Evolutionary conservation across 2,329 filamentous ascomycete genomes (phyloP), one percentile per base, ranked within the genome.

Genomic region (Phialophora expanda): DNA sequence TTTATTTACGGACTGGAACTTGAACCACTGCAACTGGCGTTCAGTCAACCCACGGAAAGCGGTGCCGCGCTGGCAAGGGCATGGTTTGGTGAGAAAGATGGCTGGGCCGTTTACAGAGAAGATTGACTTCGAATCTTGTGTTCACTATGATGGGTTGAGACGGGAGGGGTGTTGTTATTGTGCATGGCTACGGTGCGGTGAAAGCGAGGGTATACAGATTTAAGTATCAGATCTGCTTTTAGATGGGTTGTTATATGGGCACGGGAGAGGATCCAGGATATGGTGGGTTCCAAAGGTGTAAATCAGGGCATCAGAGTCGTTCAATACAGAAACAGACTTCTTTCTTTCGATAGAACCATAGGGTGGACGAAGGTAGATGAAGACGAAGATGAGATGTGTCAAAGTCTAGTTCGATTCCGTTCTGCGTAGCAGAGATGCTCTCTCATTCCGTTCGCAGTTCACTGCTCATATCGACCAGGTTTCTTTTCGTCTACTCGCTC

Each of bases 21-120:
- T 56, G 78, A 81, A 20, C 87, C 85, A 74, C 78, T 80, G 11
- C 75, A 82, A 72, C 79, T 89, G 46, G 87, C 87, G 2, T 89
- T 90, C 76, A 88, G 86, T 71, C 86, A 88, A 71, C 87, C 87
- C n/a, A 90, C 88, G 0, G 84, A 85, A 70, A 85, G 83, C 71
- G 88, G 88, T 44, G 83, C 82, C 14, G 78, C 77, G 50, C 77
- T 90, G 69, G 86, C 87, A 8, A 79, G 83, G 71, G 83, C 81
- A 66, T 89, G 86, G 79, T 86, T 85, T 71, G 85, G 83, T 24
- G 77, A 76, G 55, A 77, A 81, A 56, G 81, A 80, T 67, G 84
- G 83, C 56, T 89, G 87, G 87, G 81, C 82, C 76, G 85, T 89
- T 56, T 89, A 89, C 75, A 78, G 82, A 64, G 80, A 82, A 72